Evolutionary conservation across 2,329 filamentous ascomycete species (phyloP), one percentile per base, ranked within the genome.

Genomic region (Amauroascus verrucosus): DNA sequence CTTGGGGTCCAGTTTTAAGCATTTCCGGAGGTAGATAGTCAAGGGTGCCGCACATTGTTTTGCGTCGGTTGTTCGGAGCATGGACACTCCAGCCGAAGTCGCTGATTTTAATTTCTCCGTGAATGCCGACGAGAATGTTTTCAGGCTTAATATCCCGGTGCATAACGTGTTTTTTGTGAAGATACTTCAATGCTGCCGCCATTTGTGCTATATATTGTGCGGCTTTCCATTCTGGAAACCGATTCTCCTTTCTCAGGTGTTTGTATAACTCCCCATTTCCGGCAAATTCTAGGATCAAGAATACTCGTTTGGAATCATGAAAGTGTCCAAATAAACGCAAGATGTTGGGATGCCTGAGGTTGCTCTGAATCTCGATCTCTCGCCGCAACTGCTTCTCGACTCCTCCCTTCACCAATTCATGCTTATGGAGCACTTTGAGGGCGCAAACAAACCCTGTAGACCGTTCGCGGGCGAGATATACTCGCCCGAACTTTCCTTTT

Each of bases 1-100:
- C 87, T 61, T 83, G 80, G 61, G 79, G 79, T 43, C 87, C 85
- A 3, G 84, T 81, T 69, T 85, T 87, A 69, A 97, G 80, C 93
- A 98, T 98, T 82, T 98, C 93, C 3, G 93, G 93, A 2, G 93
- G 93, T 14, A 98, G 80, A 70, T 98, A 98, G 72, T 98, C 93
- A 40, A 97, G 81, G 16, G 93, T 98, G 58, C 93, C 93, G 69
- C 93, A 98, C 82, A 97, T 90, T 53, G 93, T 98, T 65, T 90
- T 85, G 57, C 93, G 80, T 61, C 93, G 78, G 73, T 91, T 94
- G 71, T 95, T 96, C 26, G 93, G 93, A 4, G 93, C 93, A 70
- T 98, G 93, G 3, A 97, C 93, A 67, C 87, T 94, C 93, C 93
- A 98, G 48, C 93, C 91, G 65, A 97, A 98, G 70, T 98, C 93